phyloP scores from a whole-genome alignment of 2,329 filamentous ascomycete genomes.

The Trichoderma sp. region DNA sequence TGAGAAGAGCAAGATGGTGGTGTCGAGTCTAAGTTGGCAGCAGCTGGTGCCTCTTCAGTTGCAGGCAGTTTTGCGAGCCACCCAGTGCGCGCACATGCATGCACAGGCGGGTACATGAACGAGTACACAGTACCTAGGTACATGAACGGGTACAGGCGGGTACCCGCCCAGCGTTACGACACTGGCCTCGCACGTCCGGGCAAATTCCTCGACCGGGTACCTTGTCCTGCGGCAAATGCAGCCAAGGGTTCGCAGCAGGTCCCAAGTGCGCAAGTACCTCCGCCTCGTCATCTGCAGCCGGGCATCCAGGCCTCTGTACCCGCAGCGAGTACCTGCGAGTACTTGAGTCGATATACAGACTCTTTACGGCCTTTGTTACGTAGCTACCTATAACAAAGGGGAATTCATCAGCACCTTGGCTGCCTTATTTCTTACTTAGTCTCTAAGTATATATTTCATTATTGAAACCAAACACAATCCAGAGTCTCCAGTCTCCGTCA shows the following conservation, averaged over 20 bases:
- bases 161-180: neutral
- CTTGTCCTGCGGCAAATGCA: neutral
- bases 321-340: neutral
- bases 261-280: neutral
- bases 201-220: neutral
- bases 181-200: neutral
- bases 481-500: too few relatives aligned
- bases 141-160: neutral
- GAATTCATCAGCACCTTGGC: too few relatives aligned
- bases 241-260: neutral
- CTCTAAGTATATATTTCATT: too few relatives aligned
- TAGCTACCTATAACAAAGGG: too few relatives aligned
- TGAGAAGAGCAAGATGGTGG: neutral
- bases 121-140: too few relatives aligned
- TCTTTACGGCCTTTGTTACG: too few relatives aligned
- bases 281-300: slow-evolving; percentile 3
- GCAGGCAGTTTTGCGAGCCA: neutral
- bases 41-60: neutral
- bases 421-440: too few relatives aligned
- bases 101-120: neutral
- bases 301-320: neutral
- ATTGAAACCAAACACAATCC: too few relatives aligned
- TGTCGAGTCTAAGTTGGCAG: neutral
- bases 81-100: neutral
- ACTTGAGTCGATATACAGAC: neutral